Evolutionary conservation across 148 eudicot species (phyloP).

Genomic region (Cornus florida): DNA sequence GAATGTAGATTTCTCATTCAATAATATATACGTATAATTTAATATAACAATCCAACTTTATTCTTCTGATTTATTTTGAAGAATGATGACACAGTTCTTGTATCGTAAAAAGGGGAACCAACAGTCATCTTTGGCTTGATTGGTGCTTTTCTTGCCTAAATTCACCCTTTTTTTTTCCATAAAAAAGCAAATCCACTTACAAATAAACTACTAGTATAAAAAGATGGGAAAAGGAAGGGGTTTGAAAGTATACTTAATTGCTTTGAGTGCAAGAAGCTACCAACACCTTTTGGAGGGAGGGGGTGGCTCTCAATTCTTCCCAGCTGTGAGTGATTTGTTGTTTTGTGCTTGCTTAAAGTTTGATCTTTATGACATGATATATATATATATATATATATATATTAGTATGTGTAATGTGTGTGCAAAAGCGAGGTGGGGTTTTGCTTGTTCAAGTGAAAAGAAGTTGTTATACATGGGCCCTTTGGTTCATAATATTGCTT

Average conservation of each 20-base stretch:
- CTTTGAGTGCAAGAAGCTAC: slow-evolving; percentile 73
- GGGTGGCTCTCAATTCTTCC: slow-evolving; percentile 13
- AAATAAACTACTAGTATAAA: slow-evolving; percentile 10
- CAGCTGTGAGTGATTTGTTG: slow-evolving; percentile 37
- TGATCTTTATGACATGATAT: slow-evolving; percentile 42
- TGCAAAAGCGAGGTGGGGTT: slow-evolving; percentile 12
- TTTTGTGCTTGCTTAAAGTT: slow-evolving; percentile 52
- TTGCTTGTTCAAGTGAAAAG: slow-evolving; percentile 30
- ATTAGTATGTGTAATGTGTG: background rate
- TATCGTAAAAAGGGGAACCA: slow-evolving; percentile 19
- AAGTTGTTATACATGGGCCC: slow-evolving; percentile 7
- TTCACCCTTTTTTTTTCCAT: slow-evolving; percentile 16
- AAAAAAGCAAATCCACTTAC: slow-evolving; percentile 41
- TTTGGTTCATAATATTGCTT: slow-evolving; percentile 17
- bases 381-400: background rate
- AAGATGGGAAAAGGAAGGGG: slow-evolving; percentile 2
- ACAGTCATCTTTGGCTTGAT: slow-evolving; percentile 25
- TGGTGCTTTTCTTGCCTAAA: slow-evolving; percentile 28
- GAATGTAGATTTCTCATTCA: background rate
- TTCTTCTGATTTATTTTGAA: background rate
- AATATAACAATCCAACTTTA: background rate
- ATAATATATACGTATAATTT: background rate
- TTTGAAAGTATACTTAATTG: slow-evolving; percentile 35
- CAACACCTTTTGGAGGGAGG: slow-evolving; percentile 26
- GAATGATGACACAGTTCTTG: slow-evolving; percentile 20